phyloP scores from a whole-genome alignment of 148 eudicot genomes.

The Suaeda aralocaspica region DNA sequence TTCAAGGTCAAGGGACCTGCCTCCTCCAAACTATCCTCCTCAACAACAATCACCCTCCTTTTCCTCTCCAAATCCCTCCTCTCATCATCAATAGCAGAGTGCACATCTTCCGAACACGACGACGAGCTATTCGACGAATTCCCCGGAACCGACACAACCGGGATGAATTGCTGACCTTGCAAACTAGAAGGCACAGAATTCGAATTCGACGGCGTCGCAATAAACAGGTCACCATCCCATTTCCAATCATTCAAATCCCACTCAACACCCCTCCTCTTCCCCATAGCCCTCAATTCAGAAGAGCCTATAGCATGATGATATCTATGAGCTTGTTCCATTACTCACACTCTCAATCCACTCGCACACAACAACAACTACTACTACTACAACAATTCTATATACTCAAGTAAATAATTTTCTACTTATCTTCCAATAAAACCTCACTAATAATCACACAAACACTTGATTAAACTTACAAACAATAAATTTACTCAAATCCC shows the following conservation, averaged over 20 bases:
- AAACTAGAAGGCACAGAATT: constrained; percentile 30
- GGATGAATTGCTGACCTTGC: constrained; percentile 31
- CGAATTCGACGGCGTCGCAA: constrained; percentile 45
- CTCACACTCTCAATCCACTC: constrained; percentile 29
- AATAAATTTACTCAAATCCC: constrained; percentile 1
- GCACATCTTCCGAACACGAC: constrained; percentile 42
- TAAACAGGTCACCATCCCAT: constrained; percentile 81
- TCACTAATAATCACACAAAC: background rate
- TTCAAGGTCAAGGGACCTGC: constrained; percentile 53
- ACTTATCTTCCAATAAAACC: background rate
- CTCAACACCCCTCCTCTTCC: constrained; percentile 47
- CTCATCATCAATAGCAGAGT: constrained; percentile 27
- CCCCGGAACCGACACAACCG: constrained; percentile 15
- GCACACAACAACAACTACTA: background rate
- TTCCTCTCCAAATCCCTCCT: constrained; percentile 59
- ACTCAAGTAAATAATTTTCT: background rate
- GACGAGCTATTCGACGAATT: constrained; percentile 49
- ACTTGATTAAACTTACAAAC: background rate
- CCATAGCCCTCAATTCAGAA: constrained; percentile 37
- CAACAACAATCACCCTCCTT: constrained; percentile 41
- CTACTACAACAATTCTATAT: background rate
- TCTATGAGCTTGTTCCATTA: constrained; percentile 40
- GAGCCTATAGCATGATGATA: constrained; percentile 34
- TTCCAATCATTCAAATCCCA: constrained; percentile 91
- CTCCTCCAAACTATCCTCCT: constrained; percentile 37